Evolutionary conservation across 1,284 basidiomycete species (phyloP).

Genomic region (Pseudomicrostroma phylloplanum): DNA sequence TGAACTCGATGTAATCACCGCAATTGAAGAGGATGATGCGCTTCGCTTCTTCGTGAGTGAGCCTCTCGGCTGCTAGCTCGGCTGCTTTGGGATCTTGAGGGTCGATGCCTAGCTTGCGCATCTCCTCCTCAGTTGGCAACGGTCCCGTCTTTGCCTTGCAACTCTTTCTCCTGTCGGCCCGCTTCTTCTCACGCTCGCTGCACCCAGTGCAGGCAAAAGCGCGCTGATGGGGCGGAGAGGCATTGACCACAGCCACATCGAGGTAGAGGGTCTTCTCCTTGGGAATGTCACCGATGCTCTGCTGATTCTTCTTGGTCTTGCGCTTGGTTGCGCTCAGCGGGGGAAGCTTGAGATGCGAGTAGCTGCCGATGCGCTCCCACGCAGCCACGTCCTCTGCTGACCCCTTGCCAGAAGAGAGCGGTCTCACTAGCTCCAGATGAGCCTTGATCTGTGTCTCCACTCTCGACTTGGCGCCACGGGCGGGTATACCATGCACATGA

Average conservation of each 20-base stretch:
- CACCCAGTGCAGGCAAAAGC: constrained; percentile 64
- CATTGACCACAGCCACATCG: constrained; percentile 54
- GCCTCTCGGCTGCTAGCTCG: constrained; percentile 26
- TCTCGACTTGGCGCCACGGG: constrained; percentile 78
- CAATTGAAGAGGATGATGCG: constrained; percentile 70
- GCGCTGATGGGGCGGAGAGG: constrained; percentile 65
- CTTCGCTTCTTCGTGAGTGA: constrained; percentile 47
- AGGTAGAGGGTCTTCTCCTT: constrained; percentile 48
- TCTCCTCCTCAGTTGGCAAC: constrained; percentile 37
- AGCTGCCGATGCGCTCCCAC: constrained; percentile 48
- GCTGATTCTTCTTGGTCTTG: constrained; percentile 67
- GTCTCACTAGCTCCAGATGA: constrained; percentile 45
- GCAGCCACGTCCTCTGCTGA: constrained; percentile 10
- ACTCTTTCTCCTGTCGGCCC: constrained; percentile 42
- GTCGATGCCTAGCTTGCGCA: constrained; percentile 39
- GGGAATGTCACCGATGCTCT: constrained; percentile 27
- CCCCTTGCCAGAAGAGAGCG: constrained; percentile 16
- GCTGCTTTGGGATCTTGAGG: constrained; percentile 32
- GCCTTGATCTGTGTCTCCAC: constrained; percentile 68
- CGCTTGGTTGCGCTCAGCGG: constrained; percentile 49
- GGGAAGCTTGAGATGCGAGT: constrained; percentile 48
- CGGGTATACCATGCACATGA: constrained; percentile 74
- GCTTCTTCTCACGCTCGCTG: constrained; percentile 60
- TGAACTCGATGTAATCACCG: constrained; percentile 81
- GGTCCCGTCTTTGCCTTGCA: constrained; percentile 18